Conservation (phyloP, 2,329 filamentous ascomycete species). For the Xylaria hypoxylon region DNA sequence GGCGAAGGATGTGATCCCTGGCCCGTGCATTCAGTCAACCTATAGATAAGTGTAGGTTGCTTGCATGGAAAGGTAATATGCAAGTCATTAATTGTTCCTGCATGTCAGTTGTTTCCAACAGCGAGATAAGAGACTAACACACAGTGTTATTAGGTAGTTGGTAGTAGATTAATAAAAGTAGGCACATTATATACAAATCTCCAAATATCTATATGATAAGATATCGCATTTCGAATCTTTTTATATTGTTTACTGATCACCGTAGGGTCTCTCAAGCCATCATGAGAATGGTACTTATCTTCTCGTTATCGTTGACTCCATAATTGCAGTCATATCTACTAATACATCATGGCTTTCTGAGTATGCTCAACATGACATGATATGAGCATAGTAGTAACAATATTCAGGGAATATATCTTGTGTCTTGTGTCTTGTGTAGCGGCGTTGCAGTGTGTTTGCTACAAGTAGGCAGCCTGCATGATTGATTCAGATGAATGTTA, state of each 20-base stretch:
- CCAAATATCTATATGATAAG: background rate
- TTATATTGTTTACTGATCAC: background rate
- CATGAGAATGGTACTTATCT: background rate
- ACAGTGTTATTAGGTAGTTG: background rate
- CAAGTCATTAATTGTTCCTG: conserved; percentile 40
- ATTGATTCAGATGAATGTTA: too few species aligned
- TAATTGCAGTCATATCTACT: too few species aligned
- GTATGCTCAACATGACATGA: background rate
- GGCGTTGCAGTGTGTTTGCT: too few species aligned
- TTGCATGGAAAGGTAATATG: conserved; percentile 30
- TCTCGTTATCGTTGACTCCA: background rate
- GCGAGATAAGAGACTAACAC: conserved; percentile 14
- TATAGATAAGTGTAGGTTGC: too few species aligned
- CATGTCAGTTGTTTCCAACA: conserved; percentile 24
- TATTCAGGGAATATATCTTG: too few species aligned
- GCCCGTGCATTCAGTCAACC: conserved; percentile 6
- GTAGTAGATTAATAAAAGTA: background rate
- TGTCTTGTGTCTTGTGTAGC: too few species aligned
- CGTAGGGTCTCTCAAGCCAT: background rate
- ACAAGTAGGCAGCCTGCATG: too few species aligned
- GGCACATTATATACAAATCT: too few species aligned
- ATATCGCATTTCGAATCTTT: background rate
- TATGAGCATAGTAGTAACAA: background rate
- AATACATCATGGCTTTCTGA: too few species aligned
- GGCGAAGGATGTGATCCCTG: conserved; percentile 6